Evolutionary conservation across 257 asterid species (phyloP), one percentile per base, ranked within the genome.

Genomic region (Solanum neorickii): DNA sequence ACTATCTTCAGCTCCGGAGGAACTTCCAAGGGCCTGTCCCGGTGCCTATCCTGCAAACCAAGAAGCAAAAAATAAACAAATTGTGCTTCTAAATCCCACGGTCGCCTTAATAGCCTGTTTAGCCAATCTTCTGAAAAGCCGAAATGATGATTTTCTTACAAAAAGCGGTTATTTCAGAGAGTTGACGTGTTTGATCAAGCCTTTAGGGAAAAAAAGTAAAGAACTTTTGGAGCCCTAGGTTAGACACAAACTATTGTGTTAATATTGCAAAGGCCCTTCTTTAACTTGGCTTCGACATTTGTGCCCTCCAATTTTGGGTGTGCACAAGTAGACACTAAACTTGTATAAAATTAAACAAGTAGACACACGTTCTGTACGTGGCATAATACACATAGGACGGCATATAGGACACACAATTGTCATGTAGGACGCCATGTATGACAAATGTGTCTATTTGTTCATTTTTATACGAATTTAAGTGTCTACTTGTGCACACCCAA

Each of bases 11-110:
- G 84, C 87, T 87, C 90, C 91, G 87, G 27, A 94, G 93, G 88
- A 93, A 93, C 76, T 52, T 86, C 98, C 98, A 95, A 13, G 98
- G 98, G 52, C 98, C 95, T 9, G 96, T 91, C 84, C 93, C 92
- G 5, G 96, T 95, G 86, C 98, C 98, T 76, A 95, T 90, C 94
- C 98, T 95, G 96, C 87, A 90, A 83, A 25, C 15, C 42, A 74
- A 11, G 49, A 21, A 87, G 20, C 11, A 37, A 39, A 85, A 66
- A 46, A 37, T 20, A 68, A 69, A 47, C 47, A 13, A 2, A 59
- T 49, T n/a, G 9, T 62, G 68, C 74, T 20, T 25, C 6, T 0
- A 6, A 62, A 27, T 27, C 27, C 41, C 35, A 29, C 16, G 10
- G 42, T 16, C 18, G 15, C n/a, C 4, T 66, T 15, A 70, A 69